Base-by-base conservation (phyloP, 495 filamentous ascomycete species). In the Lasiosphaeris hirsuta region DNA sequence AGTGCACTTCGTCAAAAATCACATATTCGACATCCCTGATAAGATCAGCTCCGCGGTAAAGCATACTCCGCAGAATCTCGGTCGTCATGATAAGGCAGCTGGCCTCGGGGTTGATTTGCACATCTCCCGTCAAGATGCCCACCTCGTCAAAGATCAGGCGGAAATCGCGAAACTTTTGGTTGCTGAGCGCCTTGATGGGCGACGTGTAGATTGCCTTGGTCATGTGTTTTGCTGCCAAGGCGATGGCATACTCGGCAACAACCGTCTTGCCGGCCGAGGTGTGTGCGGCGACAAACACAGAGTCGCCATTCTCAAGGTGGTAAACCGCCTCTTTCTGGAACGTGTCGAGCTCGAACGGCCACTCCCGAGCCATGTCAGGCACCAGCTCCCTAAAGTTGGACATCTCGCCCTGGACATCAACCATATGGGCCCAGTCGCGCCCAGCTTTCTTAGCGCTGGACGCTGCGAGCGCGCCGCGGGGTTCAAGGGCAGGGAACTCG, bases 31-130 rank as follows among this genome's bases (percentile, higher is more conserved):
- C 95, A 70, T 98, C 94, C 56, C 94, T 84, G 52, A 98, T 96
- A 4, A 98, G 78, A 72, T 98, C 94, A 13, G 95, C 94, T 44
- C 94, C 94, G 56, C 94, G 84, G 69, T 98, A 98, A 36, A 98
- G 82, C 94, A 98, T 98, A 77, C 94, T 97, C 41, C 94, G 84
- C 53, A 98, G 71, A 75, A 98, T 98, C 66, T 98, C 94, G 4
- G 94, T 98, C 2, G 94, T 98, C 94, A 98, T 98, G 68, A 98
- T 98, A 39, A 98, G 77, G 71, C 94, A 98, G 69, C 92, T 97
- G 18, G 95, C 94, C 73, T 98, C 94, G 0, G 95, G 91, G 56
- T 95, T 92, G 67, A 98, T 98, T 70, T 98, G 94, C 13, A 98
- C 95, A 75, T 98, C 94, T 30, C 94, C 94, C 0, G 94, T 98